phyloP scores from a whole-genome alignment of 148 eudicot species.

The Nyssa sinensis region DNA sequence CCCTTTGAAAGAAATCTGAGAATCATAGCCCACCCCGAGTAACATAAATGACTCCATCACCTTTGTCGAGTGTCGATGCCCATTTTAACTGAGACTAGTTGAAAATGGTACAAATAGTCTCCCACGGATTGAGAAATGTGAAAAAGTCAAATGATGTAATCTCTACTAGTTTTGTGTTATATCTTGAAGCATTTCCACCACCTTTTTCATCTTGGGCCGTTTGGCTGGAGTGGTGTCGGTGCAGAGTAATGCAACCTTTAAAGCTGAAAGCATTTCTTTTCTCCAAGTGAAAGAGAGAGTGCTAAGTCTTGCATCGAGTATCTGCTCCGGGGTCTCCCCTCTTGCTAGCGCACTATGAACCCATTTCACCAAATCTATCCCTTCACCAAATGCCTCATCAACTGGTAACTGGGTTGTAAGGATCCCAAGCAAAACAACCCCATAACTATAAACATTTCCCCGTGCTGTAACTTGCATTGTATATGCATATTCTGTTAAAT shows the following conservation, averaged over 20 bases:
- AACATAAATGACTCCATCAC: background rate
- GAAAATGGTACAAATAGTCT: background rate
- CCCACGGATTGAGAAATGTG: background rate
- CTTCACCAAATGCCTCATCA: constrained; percentile 92
- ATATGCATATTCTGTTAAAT: constrained; percentile 80
- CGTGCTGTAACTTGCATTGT: constrained; percentile 99
- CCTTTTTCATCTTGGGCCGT: constrained; percentile 91
- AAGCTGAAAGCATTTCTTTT: constrained; percentile 84
- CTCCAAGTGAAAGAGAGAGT: constrained; percentile 89
- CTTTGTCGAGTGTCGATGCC: background rate
- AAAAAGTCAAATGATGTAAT: background rate
- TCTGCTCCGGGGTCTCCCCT: constrained; percentile 97
- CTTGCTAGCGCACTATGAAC: constrained; percentile 80
- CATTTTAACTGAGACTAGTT: background rate
- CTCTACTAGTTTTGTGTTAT: constrained; percentile 39
- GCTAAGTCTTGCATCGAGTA: constrained; percentile 87
- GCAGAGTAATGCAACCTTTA: constrained; percentile 80
- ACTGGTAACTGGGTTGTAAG: constrained; percentile 81
- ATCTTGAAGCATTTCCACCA: constrained; percentile 90
- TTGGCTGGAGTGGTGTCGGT: constrained; percentile 89
- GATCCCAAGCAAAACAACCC: constrained; percentile 91
- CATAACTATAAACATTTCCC: constrained; percentile 95
- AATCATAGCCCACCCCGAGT: background rate
- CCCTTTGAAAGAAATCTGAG: background rate
- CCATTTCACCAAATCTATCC: constrained; percentile 92